phyloP scores from a whole-genome alignment of 106 monocot species.

The Allium cepa region DNA sequence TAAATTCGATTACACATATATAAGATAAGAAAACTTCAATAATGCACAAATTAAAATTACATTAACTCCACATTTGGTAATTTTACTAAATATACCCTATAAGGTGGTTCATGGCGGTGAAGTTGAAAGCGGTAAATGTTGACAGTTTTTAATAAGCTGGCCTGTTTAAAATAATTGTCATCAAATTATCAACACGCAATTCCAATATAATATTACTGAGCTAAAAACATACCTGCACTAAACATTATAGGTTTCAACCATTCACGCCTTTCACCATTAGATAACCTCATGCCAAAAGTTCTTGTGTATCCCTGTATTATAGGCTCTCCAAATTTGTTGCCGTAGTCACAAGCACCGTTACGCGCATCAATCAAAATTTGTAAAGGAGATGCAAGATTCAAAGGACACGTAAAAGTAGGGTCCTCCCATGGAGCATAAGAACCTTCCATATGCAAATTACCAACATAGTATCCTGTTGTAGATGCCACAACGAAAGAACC shows the following conservation, averaged over 20 bases:
- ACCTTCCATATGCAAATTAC: conserved; percentile 77
- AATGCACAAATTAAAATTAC: too few species aligned
- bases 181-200: too few species aligned
- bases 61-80: too few species aligned
- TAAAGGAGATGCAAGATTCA: conserved; percentile 80
- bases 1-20: too few species aligned
- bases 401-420: conserved; percentile 58
- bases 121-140: too few species aligned
- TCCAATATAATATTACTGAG: too few species aligned
- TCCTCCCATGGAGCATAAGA: conserved; percentile 92
- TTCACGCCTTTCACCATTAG: conserved; percentile 76
- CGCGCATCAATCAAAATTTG: conserved; percentile 88
- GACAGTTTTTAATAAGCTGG: too few species aligned
- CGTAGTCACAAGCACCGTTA: conserved; percentile 92
- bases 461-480: conserved; percentile 98
- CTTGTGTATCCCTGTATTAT: conserved; percentile 88
- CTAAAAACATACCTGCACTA: conserved; percentile 21
- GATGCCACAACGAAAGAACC: conserved; percentile 91
- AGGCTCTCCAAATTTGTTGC: conserved; percentile 97
- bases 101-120: too few species aligned
- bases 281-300: conserved; percentile 76
- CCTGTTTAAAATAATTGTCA: too few species aligned
- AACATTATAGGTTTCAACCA: conserved; percentile 99
- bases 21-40: too few species aligned
- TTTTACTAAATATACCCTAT: too few species aligned